Percentiles rank a stretch among this genome's conserved stretches.
Conservation (phyloP, 2,329 filamentous ascomycete species). For the Colletotrichum magnum region DNA sequence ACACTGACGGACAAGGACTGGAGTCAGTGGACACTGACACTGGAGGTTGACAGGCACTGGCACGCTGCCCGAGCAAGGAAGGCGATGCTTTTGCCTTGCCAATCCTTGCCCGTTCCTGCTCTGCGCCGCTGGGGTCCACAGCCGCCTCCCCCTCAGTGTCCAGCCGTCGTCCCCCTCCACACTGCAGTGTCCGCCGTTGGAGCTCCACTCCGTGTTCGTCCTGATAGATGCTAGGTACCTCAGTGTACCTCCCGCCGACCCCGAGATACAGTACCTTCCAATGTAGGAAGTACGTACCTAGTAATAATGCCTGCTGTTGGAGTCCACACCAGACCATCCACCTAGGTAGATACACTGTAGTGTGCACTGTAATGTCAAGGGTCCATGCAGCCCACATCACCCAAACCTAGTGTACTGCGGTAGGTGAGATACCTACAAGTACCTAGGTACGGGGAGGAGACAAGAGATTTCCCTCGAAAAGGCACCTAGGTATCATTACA, state of each 20-base stretch:
- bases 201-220: conserved; percentile 24
- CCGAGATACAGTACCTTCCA: background rate
- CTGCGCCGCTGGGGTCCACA: background rate
- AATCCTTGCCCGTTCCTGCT: conserved; percentile 26
- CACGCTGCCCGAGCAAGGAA: conserved; percentile 11
- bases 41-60: too few relatives aligned
- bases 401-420: background rate
- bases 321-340: too few relatives aligned
- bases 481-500: too few relatives aligned
- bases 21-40: too few relatives aligned
- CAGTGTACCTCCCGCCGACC: conserved; percentile 12
- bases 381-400: conserved; percentile 31
- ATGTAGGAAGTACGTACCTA: too few relatives aligned
- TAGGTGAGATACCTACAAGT: too few relatives aligned
- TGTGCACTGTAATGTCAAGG: conserved; percentile 5
- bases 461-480: conserved; percentile 12
- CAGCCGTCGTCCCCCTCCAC: background rate
- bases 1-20: too few relatives aligned
- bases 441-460: background rate
- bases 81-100: conserved; percentile 8
- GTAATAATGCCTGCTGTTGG: too few relatives aligned
- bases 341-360: too few relatives aligned
- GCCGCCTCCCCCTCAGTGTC: too few relatives aligned
- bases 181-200: conserved; percentile 18
- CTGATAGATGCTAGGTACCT: background rate